Percentiles rank a stretch among this genome's conserved stretches.
Conservation (phyloP, 768 basidiomycete genomes). For the Podaxis mareebaensis region DNA sequence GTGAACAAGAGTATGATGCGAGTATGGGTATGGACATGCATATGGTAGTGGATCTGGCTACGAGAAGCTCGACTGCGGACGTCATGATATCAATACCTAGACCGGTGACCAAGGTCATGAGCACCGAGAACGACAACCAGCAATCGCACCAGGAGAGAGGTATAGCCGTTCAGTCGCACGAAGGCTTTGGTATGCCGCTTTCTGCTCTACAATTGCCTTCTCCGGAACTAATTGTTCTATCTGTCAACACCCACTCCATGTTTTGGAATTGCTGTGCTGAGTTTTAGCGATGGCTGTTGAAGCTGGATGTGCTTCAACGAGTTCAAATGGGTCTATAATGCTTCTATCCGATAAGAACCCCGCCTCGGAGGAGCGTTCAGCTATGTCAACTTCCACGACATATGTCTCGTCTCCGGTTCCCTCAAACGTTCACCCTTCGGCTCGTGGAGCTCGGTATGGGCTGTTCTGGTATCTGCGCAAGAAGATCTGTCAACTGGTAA, state of each 20-base stretch:
- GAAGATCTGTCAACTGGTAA: constrained; percentile 1
- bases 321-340: too few relatives aligned
- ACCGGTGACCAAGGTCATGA: neutral
- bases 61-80: neutral
- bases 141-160: neutral
- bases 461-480: constrained; percentile 5
- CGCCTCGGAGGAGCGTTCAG: too few relatives aligned
- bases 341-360: too few relatives aligned
- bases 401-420: too few relatives aligned
- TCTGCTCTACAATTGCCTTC: neutral
- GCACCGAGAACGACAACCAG: neutral
- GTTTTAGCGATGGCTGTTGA: neutral
- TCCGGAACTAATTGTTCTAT: neutral
- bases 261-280: neutral
- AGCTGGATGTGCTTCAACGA: too few relatives aligned
- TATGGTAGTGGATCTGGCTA: neutral
- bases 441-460: neutral
- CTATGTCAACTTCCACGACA: too few relatives aligned
- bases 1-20: neutral
- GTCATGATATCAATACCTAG: neutral
- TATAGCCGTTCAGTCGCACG: neutral
- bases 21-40: neutral
- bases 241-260: neutral
- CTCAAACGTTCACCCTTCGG: too few relatives aligned
- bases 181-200: constrained; percentile 3